A percentile compares a stretch with the other conserved stretches of the same genome.
Conservation (phyloP, 2,329 filamentous ascomycete genomes). For the Fusarium albosuccineum region DNA sequence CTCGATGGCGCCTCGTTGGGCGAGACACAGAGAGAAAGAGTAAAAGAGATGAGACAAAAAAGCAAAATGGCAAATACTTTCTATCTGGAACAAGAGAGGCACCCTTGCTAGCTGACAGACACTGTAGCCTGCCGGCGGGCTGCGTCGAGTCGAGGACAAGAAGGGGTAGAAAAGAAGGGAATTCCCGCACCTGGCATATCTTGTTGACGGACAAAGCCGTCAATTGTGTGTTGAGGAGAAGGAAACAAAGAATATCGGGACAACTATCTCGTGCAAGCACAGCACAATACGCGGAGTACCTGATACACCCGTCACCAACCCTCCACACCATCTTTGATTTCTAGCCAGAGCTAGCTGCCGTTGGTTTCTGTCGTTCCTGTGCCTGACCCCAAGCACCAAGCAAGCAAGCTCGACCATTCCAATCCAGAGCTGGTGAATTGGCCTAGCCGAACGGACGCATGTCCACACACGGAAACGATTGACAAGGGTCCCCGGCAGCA, state of each 20-base stretch:
- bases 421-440: conserved; percentile 21
- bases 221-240: background rate
- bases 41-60: conserved; percentile 10
- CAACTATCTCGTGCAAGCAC: conserved; percentile 5
- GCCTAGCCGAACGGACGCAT: conserved; percentile 16
- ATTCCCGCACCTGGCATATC: background rate
- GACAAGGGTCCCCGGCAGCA: conserved; percentile 35
- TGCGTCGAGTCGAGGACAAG: background rate
- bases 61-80: conserved; percentile 20
- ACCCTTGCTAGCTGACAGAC: background rate
- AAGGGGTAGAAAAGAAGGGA: background rate
- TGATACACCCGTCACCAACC: background rate
- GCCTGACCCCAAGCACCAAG: background rate
- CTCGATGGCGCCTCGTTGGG: conserved; percentile 7
- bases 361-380: conserved; percentile 17
- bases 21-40: background rate
- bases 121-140: background rate
- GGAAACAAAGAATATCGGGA: conserved; percentile 4
- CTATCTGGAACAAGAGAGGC: conserved; percentile 6
- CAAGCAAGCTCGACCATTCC: conserved; percentile 9
- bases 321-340: background rate
- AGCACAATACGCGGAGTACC: background rate
- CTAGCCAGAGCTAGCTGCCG: background rate
- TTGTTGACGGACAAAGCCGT: background rate
- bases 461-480: conserved; percentile 38